Evolutionary conservation across 306 rosid genomes (phyloP), one percentile per base, ranked within the genome.

Genomic region (Urtica urens): DNA sequence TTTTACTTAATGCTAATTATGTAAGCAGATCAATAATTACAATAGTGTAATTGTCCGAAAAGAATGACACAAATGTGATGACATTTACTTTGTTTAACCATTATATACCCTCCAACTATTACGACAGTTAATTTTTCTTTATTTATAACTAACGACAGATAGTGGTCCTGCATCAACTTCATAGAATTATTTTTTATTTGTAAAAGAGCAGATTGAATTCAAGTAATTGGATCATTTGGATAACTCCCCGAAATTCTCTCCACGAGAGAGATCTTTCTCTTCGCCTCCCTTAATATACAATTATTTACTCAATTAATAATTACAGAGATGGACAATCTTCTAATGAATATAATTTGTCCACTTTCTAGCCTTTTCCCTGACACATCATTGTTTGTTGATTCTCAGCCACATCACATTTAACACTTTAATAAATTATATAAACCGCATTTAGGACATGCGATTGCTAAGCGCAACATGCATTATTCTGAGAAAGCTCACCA

Each of bases 121-220:
- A n/a, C n/a, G n/a, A n/a, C n/a, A n/a, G n/a, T n/a, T n/a, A n/a
- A n/a, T n/a, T n/a, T n/a, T n/a, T n/a, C 29, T 4, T n/a, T 7
- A 23, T 2, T 14, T 16, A 46, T 25, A 27, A 28, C 23, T 27
- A 15, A 49, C 38, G 29, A 16, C 2, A 16, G 53, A 26, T 28
- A 49, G 53, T 49, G 53, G 38, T 10, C 29, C 53, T 49, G 30
- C n/a, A 49, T 49, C 35, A 49, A 6, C 29, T 18, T 28, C 11
- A 31, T 13, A 51, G 43, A 25, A 14, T 37, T 30, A 15, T 21
- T 53, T 6, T 9, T 38, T 38, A 25, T 16, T 16, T 54, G 5
- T 14, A 40, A 54, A 39, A 38, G 38, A 54, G 49, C 49, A 39
- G 25, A 23, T 39, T 54, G 38, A 20, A 25, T 54, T 38, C 38